Conservation (phyloP, 352 stramenopile genomes). For the Phytophthora lateralis region DNA sequence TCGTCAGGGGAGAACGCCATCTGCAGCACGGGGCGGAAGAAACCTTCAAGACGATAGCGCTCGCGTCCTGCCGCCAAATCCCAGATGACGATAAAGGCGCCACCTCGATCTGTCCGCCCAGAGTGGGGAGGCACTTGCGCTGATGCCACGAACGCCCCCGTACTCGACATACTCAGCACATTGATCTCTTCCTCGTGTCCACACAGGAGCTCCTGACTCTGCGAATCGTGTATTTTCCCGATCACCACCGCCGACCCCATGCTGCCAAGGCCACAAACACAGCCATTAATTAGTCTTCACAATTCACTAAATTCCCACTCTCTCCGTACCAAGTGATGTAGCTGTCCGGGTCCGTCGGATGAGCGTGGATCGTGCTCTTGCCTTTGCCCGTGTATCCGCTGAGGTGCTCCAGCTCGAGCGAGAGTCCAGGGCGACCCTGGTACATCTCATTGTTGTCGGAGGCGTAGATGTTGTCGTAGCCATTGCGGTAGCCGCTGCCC, state of each 20-base stretch:
- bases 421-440: neutral
- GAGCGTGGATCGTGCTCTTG: constrained; percentile 59
- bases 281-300: neutral
- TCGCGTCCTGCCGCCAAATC: constrained; percentile 31
- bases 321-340: constrained; percentile 56
- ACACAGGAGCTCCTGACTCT: constrained; percentile 60
- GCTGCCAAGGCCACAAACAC: constrained; percentile 21
- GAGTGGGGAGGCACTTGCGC: constrained; percentile 49
- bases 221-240: constrained; percentile 51
- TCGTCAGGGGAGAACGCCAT: constrained; percentile 80
- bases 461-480: constrained; percentile 24
- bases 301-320: neutral
- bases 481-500: constrained; percentile 8
- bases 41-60: constrained; percentile 61
- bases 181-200: constrained; percentile 67
- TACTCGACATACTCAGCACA: constrained; percentile 46
- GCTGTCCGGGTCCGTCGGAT: constrained; percentile 51
- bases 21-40: constrained; percentile 66
- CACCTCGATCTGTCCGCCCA: constrained; percentile 30
- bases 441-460: constrained; percentile 21
- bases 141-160: constrained; percentile 46
- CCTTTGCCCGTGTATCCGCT: constrained; percentile 62
- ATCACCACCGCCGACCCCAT: constrained; percentile 64
- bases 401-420: constrained; percentile 23
- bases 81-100: constrained; percentile 33